Evolutionary conservation across 345 rosid genomes (phyloP), one percentile per base, ranked within the genome.

Genomic region (Bruguiera sexangula): DNA sequence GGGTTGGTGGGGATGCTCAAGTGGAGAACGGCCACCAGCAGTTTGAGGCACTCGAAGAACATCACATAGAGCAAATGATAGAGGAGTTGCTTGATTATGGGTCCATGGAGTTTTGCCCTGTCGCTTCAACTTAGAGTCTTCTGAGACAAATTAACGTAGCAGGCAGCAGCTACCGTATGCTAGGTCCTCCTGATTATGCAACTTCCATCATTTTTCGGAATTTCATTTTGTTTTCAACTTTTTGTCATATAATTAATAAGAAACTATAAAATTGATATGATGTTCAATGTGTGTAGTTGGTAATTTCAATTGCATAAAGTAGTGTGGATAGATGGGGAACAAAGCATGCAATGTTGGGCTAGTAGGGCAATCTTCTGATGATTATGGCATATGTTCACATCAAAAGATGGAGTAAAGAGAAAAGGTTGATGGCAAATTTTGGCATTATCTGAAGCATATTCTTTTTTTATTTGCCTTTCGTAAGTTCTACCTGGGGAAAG

Each of bases 61-160:
- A 73, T 30, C 77, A 77, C 11, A 73, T 77, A 8, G 74, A 72
- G 60, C 80, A 77, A 64, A 77, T 77, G 80, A 77, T 77, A 20
- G 63, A 77, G 58, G 80, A 77, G 68, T 61, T 77, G 77, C 73
- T 77, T 50, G 76, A 77, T 60, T 68, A 56, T 63, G 80, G 77
- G 1, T 77, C 80, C 34, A 63, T 77, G 66, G 80, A 77, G 72
- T 61, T 77, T 46, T 77, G 73, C 43, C 68, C 76, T 57, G 69
- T 36, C 26, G 20, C 53, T 67, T 56, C 72, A 39, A 26, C 75
- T 30, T 67, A 66, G 52, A 24, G 26, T 5, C 31, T 6, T 8
- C 51, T 21, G 20, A 36, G 4, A 22, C 6, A 19, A 5, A 57
- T 68, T n/a, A 37, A 63, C 43, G 66, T 37, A 37, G 20, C 36